phyloP scores from a whole-genome alignment of 139 green algal species.

The Nannochloris sp. region DNA sequence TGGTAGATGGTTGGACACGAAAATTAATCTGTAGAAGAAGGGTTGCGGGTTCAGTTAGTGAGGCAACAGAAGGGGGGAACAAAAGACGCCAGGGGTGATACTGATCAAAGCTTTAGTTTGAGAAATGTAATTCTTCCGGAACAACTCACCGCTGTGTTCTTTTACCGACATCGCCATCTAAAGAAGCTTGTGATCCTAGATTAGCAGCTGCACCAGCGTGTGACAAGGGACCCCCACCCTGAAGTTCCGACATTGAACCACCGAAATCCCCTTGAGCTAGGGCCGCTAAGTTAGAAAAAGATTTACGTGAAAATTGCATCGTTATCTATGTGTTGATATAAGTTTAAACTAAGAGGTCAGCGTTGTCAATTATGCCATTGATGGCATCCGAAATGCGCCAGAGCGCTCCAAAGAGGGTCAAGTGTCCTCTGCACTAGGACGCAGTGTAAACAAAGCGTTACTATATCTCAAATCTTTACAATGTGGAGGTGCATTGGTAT shows the following conservation, averaged over 20 bases:
- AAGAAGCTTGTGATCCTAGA: conserved; percentile 15
- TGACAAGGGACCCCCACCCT: conserved; percentile 26
- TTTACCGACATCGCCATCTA: conserved; percentile 1
- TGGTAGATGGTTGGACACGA: conserved; percentile 90
- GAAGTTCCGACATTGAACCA: conserved; percentile 15
- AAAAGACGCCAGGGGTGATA: too few relatives aligned
- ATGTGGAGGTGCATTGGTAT: too few relatives aligned
- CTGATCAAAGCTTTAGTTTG: neutral
- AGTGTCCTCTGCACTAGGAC: too few relatives aligned
- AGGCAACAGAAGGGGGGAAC: too few relatives aligned
- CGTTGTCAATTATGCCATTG: too few relatives aligned
- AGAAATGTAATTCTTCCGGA: neutral
- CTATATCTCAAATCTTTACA: too few relatives aligned
- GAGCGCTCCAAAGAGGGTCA: too few relatives aligned
- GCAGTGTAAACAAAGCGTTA: too few relatives aligned
- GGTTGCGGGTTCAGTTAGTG: too few relatives aligned
- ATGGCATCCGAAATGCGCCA: too few relatives aligned
- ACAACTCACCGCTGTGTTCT: neutral
- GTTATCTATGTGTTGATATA: too few relatives aligned
- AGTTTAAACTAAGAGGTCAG: too few relatives aligned
- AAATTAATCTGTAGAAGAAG: conserved; percentile 61
- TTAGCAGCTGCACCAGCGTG: neutral
- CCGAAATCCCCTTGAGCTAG: conserved; percentile 25
- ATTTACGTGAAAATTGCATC: conserved; percentile 25
- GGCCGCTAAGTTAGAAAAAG: conserved; percentile 27